Conservation (phyloP, 176 grass and related monocot species). For the Phyllostachys edulis region DNA sequence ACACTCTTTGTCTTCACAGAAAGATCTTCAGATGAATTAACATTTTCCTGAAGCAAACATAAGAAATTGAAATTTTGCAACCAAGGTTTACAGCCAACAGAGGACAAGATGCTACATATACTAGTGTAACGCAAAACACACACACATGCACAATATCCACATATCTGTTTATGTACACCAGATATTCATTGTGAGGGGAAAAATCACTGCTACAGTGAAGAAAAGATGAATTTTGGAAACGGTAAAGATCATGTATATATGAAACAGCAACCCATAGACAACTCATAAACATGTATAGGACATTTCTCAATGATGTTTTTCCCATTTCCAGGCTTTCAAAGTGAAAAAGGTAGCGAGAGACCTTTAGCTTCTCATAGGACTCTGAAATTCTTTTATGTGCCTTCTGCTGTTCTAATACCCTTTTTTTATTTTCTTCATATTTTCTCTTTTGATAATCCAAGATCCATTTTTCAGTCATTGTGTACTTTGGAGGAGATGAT, state of each 20-base stretch:
- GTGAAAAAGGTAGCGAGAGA: slow-evolving; percentile 26
- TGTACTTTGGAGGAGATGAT: slow-evolving; percentile 75
- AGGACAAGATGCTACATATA: not conserved
- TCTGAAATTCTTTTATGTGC: slow-evolving; percentile 59
- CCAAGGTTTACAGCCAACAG: slow-evolving; percentile 7
- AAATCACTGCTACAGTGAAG: not conserved
- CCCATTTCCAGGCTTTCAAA: not conserved
- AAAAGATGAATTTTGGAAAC: not conserved
- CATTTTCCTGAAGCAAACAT: slow-evolving; percentile 64
- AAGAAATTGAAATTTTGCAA: slow-evolving; percentile 24
- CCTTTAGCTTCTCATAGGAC: slow-evolving; percentile 83
- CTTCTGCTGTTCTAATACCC: slow-evolving; percentile 57
- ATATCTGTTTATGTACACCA: not conserved
- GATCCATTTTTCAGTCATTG: slow-evolving; percentile 87
- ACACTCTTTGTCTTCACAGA: slow-evolving; percentile 92
- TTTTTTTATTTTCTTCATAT: slow-evolving; percentile 63
- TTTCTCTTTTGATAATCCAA: slow-evolving; percentile 77
- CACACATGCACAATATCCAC: not conserved
- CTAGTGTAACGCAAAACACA: not conserved
- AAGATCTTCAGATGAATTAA: slow-evolving; percentile 91
- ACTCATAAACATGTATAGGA: slow-evolving; percentile 13
- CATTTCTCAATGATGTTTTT: not conserved
- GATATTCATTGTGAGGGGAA: not conserved
- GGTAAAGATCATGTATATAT: not conserved
- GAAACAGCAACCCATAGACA: slow-evolving; percentile 16